Conservation (phyloP, 225 moss, liverwort and hornwort genomes). For the Sphagnum contortum region DNA sequence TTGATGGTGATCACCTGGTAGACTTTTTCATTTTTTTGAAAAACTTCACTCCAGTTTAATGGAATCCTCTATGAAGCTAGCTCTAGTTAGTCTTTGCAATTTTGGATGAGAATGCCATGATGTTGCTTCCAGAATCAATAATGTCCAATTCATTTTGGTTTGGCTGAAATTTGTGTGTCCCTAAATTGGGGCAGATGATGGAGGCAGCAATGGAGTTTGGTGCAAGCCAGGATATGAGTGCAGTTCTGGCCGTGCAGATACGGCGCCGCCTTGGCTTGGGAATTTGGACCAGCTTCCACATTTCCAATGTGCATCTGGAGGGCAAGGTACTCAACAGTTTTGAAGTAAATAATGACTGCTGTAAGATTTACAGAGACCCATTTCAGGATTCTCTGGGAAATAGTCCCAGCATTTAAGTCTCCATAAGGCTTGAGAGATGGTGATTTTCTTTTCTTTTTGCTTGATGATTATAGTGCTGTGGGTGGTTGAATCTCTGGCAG, state of each 20-base stretch:
- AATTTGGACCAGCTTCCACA: conserved; percentile 68
- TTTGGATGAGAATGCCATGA: background rate
- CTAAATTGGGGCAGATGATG: conserved; percentile 35
- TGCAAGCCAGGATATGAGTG: conserved; percentile 73
- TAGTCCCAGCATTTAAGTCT: no score
- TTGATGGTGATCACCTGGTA: conserved; percentile 85
- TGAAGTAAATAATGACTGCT: no score
- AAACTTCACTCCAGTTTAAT: background rate
- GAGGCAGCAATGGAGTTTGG: conserved; percentile 70
- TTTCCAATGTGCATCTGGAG: conserved; percentile 64
- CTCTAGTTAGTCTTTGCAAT: background rate
- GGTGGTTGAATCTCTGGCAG: no score
- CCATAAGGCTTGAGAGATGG: no score
- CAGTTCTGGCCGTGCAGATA: conserved; percentile 70
- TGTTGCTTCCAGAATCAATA: background rate
- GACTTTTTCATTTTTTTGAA: conserved; percentile 3
- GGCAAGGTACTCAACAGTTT: conserved; percentile 48
- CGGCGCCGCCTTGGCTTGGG: conserved; percentile 75
- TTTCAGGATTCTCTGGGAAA: no score
- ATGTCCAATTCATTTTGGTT: no score
- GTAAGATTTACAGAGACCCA: no score
- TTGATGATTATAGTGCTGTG: no score
- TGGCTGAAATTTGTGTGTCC: no score
- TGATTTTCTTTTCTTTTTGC: no score
- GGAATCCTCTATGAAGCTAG: no score